Percentiles rank a stretch among this genome's conserved stretches.
phyloP scores from a whole-genome alignment of 169 alveolate genomes.

The Perkinsus olseni region DNA sequence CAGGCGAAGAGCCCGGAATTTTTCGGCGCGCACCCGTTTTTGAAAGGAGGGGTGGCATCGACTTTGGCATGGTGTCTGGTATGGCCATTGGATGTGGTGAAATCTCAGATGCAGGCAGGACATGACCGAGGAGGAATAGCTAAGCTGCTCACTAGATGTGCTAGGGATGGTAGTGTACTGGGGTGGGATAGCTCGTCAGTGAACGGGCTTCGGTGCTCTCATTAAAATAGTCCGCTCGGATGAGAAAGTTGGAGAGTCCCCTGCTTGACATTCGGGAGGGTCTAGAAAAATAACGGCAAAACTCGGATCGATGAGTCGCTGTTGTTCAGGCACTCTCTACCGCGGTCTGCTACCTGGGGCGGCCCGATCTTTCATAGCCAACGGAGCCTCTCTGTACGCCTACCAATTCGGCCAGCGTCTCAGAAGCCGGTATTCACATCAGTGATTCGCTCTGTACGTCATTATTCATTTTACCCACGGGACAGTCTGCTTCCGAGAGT shows the following conservation, averaged over 20 bases:
- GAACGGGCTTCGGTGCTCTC: too few relatives aligned
- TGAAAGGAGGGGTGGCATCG: conserved; percentile 25
- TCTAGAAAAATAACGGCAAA: too few relatives aligned
- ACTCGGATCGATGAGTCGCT: not conserved
- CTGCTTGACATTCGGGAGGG: too few relatives aligned
- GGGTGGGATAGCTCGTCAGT: not conserved
- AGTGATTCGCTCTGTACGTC: too few relatives aligned
- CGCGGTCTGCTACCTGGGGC: not conserved
- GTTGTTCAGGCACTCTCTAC: not conserved
- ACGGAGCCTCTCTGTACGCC: not conserved
- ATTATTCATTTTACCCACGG: too few relatives aligned
- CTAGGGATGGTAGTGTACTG: not conserved
- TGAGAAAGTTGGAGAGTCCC: too few relatives aligned
- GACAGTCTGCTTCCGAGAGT: too few relatives aligned
- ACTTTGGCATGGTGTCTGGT: conserved; percentile 32
- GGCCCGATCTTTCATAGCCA: not conserved
- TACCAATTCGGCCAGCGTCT: not conserved
- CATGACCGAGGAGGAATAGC: not conserved
- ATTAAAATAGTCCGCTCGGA: too few relatives aligned
- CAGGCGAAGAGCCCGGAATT: conserved; percentile 16
- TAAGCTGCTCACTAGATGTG: not conserved
- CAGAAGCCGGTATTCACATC: too few relatives aligned
- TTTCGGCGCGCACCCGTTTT: conserved; percentile 23
- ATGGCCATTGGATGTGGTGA: conserved; percentile 43
- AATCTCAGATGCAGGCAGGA: conserved; percentile 33